Base-by-base conservation (phyloP, 345 rosid genomes). In the Jatropha curcas region DNA sequence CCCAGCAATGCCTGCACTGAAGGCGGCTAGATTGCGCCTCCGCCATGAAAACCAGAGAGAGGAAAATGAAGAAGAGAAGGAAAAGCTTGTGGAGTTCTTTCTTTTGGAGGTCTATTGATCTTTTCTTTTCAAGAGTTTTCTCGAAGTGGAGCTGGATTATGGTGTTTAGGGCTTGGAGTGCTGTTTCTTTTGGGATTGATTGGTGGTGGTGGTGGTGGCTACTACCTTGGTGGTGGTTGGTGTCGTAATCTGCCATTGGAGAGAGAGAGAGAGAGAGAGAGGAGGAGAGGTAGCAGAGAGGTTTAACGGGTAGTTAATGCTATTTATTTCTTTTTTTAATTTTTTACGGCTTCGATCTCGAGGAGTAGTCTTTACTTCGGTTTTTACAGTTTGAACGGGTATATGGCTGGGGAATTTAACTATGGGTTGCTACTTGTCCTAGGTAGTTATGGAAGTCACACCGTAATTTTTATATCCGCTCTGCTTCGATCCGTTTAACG, bases 121-220 rank as follows among this genome's bases (percentile, higher is more conserved):
- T 82, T 65, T 92, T 95, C 69, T 92, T 95, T 79, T 95, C 99
- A 0, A 95, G 88, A 78, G 99, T 95, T 65, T 95, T 95, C 86
- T 92, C 99, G 69, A 95, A 95, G 37, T 95, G 99, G 82, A 92
- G 98, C 69, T 92, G 98, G 87, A 95, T 92, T 65, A 92, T 89
- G 1, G 97, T 89, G 94, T 92, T 95, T 4, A 95, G 70, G 3
- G 98, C 98, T 77, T 95, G 97, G 7, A 95, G 76, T 0, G 97
- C 96, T 1, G 99, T 90, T 76, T 95, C 99, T 77, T 85, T 92
- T 0, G 97, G 91, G 81, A 89, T 86, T 34, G 77, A 31, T 20
- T 68, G 74, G 1, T 85, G 84, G 17, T 80, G 81, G 35, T 88
- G 89, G 43, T 77, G 83, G 1, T 74, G 80, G 37, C 24, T 12